These are phyloP conservation scores for Dendrothele bispora DNA, from an alignment of 768 basidiomycete species.

Conservation along the genomic window DNA sequence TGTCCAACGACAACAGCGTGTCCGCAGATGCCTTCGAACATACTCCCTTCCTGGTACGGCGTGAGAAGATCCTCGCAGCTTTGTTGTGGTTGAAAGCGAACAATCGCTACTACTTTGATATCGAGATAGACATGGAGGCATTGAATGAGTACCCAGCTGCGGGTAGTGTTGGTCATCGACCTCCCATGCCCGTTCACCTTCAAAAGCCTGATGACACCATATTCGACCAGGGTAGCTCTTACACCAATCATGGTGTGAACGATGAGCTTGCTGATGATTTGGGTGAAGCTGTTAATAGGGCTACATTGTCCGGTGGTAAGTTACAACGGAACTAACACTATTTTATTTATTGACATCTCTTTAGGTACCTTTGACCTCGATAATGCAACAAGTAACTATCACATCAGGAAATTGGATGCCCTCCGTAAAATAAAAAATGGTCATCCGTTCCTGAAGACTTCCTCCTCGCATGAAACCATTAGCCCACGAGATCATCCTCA, in stretches of 20 bases:
- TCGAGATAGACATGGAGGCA: slow-evolving; percentile 4
- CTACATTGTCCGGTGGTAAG: not conserved
- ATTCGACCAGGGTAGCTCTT: slow-evolving; percentile 9
- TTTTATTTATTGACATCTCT: not conserved
- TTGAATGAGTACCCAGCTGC: slow-evolving; percentile 12
- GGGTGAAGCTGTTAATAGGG: not conserved
- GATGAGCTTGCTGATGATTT: slow-evolving; percentile 7
- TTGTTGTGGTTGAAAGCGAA: slow-evolving; percentile 13
- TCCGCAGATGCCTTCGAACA: slow-evolving; percentile 6
- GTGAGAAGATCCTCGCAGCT: slow-evolving; percentile 1
- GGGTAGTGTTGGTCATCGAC: not conserved
- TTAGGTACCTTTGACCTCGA: slow-evolving; percentile 7
- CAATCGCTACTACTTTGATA: slow-evolving; percentile 12
- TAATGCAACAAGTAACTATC: not conserved
- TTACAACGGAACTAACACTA: not conserved
- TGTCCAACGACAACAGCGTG: slow-evolving; percentile 3
- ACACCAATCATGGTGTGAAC: slow-evolving; percentile 13
- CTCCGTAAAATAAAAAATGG: not conserved
- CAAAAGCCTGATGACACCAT: slow-evolving; percentile 3
- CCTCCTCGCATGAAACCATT: not conserved
- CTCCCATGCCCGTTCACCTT: slow-evolving; percentile 11
- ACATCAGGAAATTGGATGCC: slow-evolving; percentile 6
- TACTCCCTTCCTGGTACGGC: slow-evolving; percentile 15
- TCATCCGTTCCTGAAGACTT: slow-evolving; percentile 8
- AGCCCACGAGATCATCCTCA: slow-evolving; percentile 11